Evolutionary conservation across 1,284 basidiomycete genomes (phyloP), one percentile per base, ranked within the genome.

Genomic region (Grifola frondosa): DNA sequence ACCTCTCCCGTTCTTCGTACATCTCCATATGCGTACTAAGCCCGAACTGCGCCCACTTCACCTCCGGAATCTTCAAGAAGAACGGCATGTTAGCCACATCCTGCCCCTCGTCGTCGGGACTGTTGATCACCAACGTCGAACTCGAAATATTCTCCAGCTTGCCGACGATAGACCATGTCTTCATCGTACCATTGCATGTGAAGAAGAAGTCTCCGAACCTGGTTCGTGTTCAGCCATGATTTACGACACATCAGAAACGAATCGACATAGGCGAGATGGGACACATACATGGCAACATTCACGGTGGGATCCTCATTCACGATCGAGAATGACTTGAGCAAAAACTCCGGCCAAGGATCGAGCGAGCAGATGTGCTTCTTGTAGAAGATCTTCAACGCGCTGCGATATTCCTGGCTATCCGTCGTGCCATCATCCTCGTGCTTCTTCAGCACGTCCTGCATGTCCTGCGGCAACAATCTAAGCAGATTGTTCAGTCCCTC

Each of bases 21-120:
- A 70, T 67, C 1, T 71, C 61, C 50, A 71, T 64, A 53, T 80
- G 77, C 16, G 69, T 67, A 4, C 68, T 69, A 25, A 73, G 49
- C 7, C 65, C 64, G 44, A 79, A 77, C 25, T 67, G 68, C 10
- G 71, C 59, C 75, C 76, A 78, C 48, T 70, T 72, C 21, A 70
- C 72, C 20, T 49, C 42, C 4, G 34, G 37, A 11, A 54, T 46
- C 9, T 37, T 31, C 4, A 23, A 19, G 35, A 50, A 51, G 29
- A 50, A 51, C 7, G 51, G 52, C 7, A 23, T 13, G 6, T 52
- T 37, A 33, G 45, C 50, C 29, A 45, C 38, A 36, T 59, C 57
- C 37, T 50, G 49, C 16, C 52, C 48, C 23, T 46, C 45, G 38
- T 58, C 58, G 33, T 50, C 44, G n/a, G 29, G 31, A 4, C 59